Evolutionary conservation across 139 green algal genomes (phyloP).

Genomic region (Picochlorum sp.): DNA sequence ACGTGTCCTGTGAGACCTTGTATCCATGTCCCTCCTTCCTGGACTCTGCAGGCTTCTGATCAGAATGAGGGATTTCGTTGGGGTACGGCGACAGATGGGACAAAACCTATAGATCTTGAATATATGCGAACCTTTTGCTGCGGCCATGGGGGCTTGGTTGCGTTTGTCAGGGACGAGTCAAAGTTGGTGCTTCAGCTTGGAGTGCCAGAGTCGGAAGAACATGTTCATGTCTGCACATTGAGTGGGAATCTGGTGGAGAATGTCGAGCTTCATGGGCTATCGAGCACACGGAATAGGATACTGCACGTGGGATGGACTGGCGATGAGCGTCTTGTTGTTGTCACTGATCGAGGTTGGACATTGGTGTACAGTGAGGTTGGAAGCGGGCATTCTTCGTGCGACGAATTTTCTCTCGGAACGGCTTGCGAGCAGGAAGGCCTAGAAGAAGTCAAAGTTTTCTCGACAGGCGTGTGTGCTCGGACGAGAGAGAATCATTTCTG

Average conservation of each 20-base stretch:
- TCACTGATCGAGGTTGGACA: slow-evolving; percentile 50
- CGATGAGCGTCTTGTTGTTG: slow-evolving; percentile 54
- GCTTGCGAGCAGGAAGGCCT: slow-evolving; percentile 48
- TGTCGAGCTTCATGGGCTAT: slow-evolving; percentile 34
- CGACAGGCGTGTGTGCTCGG: slow-evolving; percentile 25
- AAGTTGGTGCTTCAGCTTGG: slow-evolving; percentile 56
- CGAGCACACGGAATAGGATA: slow-evolving; percentile 52
- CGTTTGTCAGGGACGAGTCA: slow-evolving; percentile 65
- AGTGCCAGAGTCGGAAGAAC: slow-evolving; percentile 1
- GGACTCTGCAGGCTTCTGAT: neutral
- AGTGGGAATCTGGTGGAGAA: slow-evolving; percentile 41
- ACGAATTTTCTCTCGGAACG: slow-evolving; percentile 50
- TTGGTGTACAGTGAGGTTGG: neutral
- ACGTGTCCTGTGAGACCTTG: too few relatives aligned
- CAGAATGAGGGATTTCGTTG: neutral
- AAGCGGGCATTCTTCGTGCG: slow-evolving; percentile 8
- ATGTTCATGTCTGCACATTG: slow-evolving; percentile 48
- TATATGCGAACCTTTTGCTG: slow-evolving; percentile 21
- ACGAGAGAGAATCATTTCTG: slow-evolving; percentile 38
- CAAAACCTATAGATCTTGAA: neutral
- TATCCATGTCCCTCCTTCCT: neutral
- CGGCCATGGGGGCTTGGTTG: slow-evolving; percentile 70
- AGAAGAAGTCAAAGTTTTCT: slow-evolving; percentile 22
- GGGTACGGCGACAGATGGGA: neutral
- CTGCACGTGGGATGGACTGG: slow-evolving; percentile 64